Conservation (phyloP, 371 early-diverging fungal genomes). For the Parasitella parasitica region DNA sequence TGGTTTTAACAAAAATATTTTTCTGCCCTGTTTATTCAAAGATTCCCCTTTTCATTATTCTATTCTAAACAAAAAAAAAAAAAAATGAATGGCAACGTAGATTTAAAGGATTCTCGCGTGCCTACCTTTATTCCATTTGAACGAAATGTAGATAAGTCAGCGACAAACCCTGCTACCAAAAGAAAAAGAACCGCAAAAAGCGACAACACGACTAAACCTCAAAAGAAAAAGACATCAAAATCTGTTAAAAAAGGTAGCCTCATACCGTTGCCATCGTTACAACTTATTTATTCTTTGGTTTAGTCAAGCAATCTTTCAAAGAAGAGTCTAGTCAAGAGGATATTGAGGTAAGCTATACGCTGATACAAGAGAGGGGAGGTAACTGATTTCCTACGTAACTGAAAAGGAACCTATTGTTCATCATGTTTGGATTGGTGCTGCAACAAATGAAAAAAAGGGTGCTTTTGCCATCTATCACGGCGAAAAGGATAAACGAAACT, state of each 20-base stretch:
- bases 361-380: neutral
- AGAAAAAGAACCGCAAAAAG: slow-evolving; percentile 4
- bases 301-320: neutral
- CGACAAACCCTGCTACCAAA: neutral
- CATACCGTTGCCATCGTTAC: neutral
- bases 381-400: neutral
- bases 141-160: neutral
- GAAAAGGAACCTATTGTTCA: neutral
- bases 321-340: neutral
- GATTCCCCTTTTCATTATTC: neutral
- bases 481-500: slow-evolving; percentile 10
- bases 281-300: neutral
- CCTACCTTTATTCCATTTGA: slow-evolving; percentile 18
- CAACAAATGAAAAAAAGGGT: slow-evolving; percentile 3
- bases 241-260: slow-evolving; percentile 4
- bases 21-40: neutral
- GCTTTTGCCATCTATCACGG: slow-evolving; percentile 14
- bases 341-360: neutral
- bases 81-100: neutral
- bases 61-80: neutral
- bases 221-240: neutral
- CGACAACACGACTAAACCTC: neutral
- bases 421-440: slow-evolving; percentile 21
- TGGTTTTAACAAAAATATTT: neutral
- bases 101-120: slow-evolving; percentile 4